A percentile compares a stretch with the other conserved stretches of the same genome.
Evolutionary conservation across 805 yeast genomes (phyloP).

Genomic region (Wickerhamiella australiensis): DNA sequence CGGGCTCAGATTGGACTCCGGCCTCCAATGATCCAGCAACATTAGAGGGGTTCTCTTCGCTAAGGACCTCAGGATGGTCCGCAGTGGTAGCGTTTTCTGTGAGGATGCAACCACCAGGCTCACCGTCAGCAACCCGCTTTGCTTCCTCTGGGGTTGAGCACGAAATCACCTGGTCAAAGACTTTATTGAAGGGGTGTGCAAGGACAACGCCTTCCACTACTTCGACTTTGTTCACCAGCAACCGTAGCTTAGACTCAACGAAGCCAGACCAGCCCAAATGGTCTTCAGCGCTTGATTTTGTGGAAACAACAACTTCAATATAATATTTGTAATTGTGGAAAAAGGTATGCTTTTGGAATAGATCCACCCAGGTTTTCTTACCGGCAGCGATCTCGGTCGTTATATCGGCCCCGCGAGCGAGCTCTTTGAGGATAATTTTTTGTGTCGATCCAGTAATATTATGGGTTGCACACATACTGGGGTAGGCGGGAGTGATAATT

Average conservation of each 20-base stretch:
- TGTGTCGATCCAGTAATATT: slow-evolving; percentile 85
- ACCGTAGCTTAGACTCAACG: slow-evolving; percentile 77
- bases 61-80: slow-evolving; percentile 6
- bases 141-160: slow-evolving; percentile 45
- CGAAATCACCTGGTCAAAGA: slow-evolving; percentile 45
- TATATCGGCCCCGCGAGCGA: slow-evolving; percentile 60
- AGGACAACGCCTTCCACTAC: slow-evolving; percentile 56
- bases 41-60: slow-evolving; percentile 1
- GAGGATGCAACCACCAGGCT: slow-evolving; percentile 36
- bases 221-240: slow-evolving; percentile 75
- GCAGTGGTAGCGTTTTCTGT: slow-evolving; percentile 6
- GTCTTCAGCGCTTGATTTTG: slow-evolving; percentile 62
- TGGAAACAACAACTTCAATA: slow-evolving; percentile 65
- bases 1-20: slow-evolving; percentile 15
- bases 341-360: slow-evolving; percentile 69
- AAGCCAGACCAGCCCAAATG: slow-evolving; percentile 87
- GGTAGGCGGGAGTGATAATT: slow-evolving; percentile 94
- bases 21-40: slow-evolving; percentile 18
- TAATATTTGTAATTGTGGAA: slow-evolving; percentile 79
- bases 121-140: slow-evolving; percentile 44
- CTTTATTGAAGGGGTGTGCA: slow-evolving; percentile 85
- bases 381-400: slow-evolving; percentile 57
- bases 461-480: slow-evolving; percentile 98
- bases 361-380: slow-evolving; percentile 56
- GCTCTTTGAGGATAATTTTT: slow-evolving; percentile 64